These are phyloP conservation scores for Olyra latifolia DNA, from an alignment of 176 grass and related monocot genomes.

Conservation along the genomic window DNA sequence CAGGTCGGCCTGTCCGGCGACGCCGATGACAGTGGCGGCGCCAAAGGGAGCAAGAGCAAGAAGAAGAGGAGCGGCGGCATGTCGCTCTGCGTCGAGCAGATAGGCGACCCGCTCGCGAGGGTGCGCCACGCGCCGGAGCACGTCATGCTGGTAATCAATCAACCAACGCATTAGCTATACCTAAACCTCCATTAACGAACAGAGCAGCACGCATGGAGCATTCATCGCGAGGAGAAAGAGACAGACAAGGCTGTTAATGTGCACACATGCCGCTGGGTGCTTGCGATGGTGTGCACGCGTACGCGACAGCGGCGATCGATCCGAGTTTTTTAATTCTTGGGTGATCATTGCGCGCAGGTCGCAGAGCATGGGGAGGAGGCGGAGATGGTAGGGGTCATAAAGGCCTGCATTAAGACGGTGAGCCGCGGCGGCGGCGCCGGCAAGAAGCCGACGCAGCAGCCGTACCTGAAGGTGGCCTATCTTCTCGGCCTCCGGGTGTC, in stretches of 20 bases:
- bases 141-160: slow-evolving; percentile 55
- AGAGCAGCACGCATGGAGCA: background rate
- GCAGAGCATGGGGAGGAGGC: slow-evolving; percentile 52
- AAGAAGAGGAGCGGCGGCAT: slow-evolving; percentile 39
- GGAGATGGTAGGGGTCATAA: slow-evolving; percentile 60
- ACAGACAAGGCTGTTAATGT: background rate
- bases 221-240: too few species aligned
- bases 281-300: slow-evolving; percentile 8
- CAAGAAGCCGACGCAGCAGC: background rate
- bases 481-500: slow-evolving; percentile 73
- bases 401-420: slow-evolving; percentile 56
- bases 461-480: slow-evolving; percentile 54
- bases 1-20: slow-evolving; percentile 50
- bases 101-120: slow-evolving; percentile 62
- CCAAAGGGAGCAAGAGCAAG: slow-evolving; percentile 16
- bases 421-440: slow-evolving; percentile 18
- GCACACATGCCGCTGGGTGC: background rate
- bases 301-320: background rate
- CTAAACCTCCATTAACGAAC: background rate
- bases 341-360: slow-evolving; percentile 31
- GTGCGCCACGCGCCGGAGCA: slow-evolving; percentile 66
- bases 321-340: background rate
- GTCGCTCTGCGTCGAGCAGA: slow-evolving; percentile 51
- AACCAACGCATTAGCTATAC: background rate
- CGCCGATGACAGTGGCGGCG: background rate